phyloP scores from a whole-genome alignment of 1,139 yeast species.

The Yamadazyma epiphylla region DNA sequence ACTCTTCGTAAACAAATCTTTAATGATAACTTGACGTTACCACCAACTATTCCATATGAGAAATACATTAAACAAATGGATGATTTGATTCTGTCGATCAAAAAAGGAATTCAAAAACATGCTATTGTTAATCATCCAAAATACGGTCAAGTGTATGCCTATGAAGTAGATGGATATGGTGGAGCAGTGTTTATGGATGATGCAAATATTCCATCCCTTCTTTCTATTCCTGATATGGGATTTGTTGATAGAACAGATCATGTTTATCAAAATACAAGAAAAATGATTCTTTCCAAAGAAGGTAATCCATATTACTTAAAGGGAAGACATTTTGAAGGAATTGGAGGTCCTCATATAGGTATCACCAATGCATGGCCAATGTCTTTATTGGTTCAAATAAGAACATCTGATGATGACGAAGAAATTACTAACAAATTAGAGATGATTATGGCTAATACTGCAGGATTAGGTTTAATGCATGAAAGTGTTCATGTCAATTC shows the following conservation, averaged over 20 bases:
- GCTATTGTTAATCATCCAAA: slow-evolving; percentile 66
- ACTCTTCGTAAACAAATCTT: slow-evolving; percentile 21
- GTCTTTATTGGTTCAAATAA: slow-evolving; percentile 68
- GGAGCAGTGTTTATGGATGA: slow-evolving; percentile 78
- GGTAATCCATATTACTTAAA: slow-evolving; percentile 77
- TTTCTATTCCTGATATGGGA: slow-evolving; percentile 81
- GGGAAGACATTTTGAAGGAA: slow-evolving; percentile 65
- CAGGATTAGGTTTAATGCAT: slow-evolving; percentile 77
- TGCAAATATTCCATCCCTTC: slow-evolving; percentile 81
- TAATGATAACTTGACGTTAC: slow-evolving; percentile 8
- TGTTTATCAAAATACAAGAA: slow-evolving; percentile 73
- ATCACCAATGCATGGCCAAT: slow-evolving; percentile 85
- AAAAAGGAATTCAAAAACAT: slow-evolving; percentile 55
- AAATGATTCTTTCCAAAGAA: slow-evolving; percentile 61
- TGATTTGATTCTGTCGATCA: slow-evolving; percentile 40
- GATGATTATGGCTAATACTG: slow-evolving; percentile 58
- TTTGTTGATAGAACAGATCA: slow-evolving; percentile 49
- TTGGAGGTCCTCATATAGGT: slow-evolving; percentile 92
- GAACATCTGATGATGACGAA: slow-evolving; percentile 69
- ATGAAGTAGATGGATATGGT: slow-evolving; percentile 88
- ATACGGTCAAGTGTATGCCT: slow-evolving; percentile 79
- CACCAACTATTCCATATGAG: slow-evolving; percentile 7
- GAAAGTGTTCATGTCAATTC: slow-evolving; percentile 72
- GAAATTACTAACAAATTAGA: slow-evolving; percentile 56
- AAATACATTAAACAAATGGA: slow-evolving; percentile 19